phyloP scores from a whole-genome alignment of 73 alveolate species.

The Paramecium octaurelia region DNA sequence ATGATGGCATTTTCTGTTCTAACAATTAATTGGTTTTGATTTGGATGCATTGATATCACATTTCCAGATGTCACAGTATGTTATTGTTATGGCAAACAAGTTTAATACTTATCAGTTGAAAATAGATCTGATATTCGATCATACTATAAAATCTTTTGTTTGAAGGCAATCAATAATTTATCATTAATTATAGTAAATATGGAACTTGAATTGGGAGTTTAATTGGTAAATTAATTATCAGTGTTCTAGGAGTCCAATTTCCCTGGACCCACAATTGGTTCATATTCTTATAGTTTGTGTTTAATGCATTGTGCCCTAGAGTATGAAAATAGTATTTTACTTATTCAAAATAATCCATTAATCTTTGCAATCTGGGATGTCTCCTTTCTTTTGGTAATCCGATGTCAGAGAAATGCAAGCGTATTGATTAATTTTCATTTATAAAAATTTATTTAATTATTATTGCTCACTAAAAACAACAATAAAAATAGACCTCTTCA shows the following conservation, averaged over 20 bases:
- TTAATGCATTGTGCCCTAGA: background rate
- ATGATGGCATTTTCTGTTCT: background rate
- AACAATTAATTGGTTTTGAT: background rate
- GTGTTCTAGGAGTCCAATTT: background rate
- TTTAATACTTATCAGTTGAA: background rate
- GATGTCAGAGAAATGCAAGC: background rate
- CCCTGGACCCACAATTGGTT: slow-evolving; percentile 27
- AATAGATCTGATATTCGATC: background rate
- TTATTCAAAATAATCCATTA: background rate
- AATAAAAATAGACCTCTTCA: background rate
- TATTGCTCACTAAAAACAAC: background rate
- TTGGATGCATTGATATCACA: background rate
- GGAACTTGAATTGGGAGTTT: background rate
- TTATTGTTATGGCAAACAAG: background rate
- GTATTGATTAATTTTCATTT: background rate
- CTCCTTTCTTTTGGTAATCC: background rate
- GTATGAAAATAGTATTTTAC: background rate
- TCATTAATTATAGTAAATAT: background rate
- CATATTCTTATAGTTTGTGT: background rate
- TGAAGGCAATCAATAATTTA: background rate
- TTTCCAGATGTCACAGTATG: background rate
- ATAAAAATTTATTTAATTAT: background rate
- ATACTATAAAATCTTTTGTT: background rate
- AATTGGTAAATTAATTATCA: background rate
- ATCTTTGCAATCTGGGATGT: background rate